Conservation (phyloP, 306 rosid genomes). For the Cucurbita moschata region DNA sequence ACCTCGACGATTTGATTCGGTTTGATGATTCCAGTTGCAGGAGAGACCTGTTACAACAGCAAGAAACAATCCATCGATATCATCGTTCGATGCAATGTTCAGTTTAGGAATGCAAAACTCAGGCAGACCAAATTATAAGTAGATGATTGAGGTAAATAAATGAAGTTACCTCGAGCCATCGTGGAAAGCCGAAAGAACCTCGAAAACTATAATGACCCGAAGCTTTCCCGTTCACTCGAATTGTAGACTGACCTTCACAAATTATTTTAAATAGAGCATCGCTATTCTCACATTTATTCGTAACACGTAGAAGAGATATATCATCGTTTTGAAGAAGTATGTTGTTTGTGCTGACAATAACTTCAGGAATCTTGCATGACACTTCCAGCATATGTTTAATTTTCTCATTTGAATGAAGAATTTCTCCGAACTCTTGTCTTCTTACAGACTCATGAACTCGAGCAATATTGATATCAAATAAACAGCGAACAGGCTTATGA, state of each 20-base stretch:
- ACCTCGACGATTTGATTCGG: conserved; percentile 74
- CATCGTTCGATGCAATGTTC: not conserved
- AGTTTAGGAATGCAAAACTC: not conserved
- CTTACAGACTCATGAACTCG: conserved; percentile 82
- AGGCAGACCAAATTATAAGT: not conserved
- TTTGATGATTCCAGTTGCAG: conserved; percentile 66
- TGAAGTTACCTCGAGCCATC: conserved; percentile 84
- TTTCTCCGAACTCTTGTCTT: conserved; percentile 81
- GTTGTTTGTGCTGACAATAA: conserved; percentile 82
- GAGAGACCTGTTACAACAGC: conserved; percentile 51
- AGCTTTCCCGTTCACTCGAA: conserved; percentile 36
- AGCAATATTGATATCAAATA: conserved; percentile 67
- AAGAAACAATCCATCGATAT: not conserved
- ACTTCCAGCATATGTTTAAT: conserved; percentile 39
- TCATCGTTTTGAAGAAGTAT: conserved; percentile 88
- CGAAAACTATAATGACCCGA: conserved; percentile 34
- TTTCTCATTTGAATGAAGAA: conserved; percentile 54
- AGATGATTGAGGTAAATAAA: conserved; percentile 11
- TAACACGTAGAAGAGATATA: conserved; percentile 68
- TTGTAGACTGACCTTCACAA: conserved; percentile 63
- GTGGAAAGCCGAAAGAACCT: conserved; percentile 85
- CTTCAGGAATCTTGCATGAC: conserved; percentile 69
- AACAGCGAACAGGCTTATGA: conserved; percentile 95
- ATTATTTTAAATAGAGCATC: conserved; percentile 58
- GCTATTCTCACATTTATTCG: conserved; percentile 50